Base-by-base conservation (phyloP, 2,329 filamentous ascomycete species). In the Triangularia verruculosa region DNA sequence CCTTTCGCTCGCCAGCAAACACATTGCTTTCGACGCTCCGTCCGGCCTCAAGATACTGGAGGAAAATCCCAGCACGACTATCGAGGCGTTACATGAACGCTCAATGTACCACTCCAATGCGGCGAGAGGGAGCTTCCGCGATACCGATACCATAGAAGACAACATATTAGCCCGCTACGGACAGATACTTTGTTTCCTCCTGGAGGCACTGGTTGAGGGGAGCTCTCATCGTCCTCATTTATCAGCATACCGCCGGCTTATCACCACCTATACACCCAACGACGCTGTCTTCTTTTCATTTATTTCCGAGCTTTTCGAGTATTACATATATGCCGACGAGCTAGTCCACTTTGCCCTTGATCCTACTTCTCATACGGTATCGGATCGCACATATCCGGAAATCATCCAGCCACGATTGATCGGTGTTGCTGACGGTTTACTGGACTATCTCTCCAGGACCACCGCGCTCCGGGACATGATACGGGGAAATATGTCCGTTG, bases 231-330 rank as follows among this genome's bases (percentile, higher is more conserved):
- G 91, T n/a, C 81, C 89, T 57, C 92, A 96, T 72, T 87, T 96
- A 67, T 81, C 88, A 65, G 90, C 86, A 0, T 93, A 93, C 67
- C 86, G 91, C 69, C 84, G 83, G 62, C 82, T 96, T 63, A 86
- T 94, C n/a, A 80, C 80, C 51, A 78, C 83, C 62, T 83, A 78
- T 1, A 86, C 87, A 72, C 80, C 89, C 59, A 72, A 84, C 72
- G 78, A 93, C 82, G 76, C 87, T 17, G 85, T 87, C 22, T 92
- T 95, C 72, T 72, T 79, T 25, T 77, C 80, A 9, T 87, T 87
- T 69, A 83, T 87, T 64, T 88, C 89, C 66, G 88, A 91, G 73
- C 94, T 96, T 77, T 94, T 96, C 75, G 89, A 93, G 73, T 96
- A 95, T 70, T 91, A 95, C 74, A 85, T 88, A 43, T 85, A 82